Evolutionary conservation across 306 rosid genomes (phyloP), one percentile per base, ranked within the genome.

Genomic region (Rubus idaeus): DNA sequence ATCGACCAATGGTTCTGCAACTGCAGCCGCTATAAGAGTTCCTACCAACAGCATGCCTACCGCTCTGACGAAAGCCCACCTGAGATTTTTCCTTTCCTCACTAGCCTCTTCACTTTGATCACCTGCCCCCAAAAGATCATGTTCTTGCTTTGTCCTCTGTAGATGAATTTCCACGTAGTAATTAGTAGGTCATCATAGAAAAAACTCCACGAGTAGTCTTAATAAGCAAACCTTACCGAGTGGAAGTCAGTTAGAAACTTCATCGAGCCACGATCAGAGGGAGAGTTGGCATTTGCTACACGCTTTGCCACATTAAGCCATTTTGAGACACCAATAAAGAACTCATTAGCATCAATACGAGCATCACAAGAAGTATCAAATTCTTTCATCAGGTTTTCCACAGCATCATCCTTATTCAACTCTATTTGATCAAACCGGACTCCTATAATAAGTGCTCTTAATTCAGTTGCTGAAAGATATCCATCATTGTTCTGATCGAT

Each of bases 1-100:
- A 60, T 92, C 99, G 51, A 95, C 97, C 74, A 95, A 81, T 17
- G 99, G 97, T 82, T 92, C 97, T 30, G 99, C 99, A 61, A 82
- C 83, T 21, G 79, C 89, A 57, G 90, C 99, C 0, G 99, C 99
- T 70, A 95, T 88, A 74, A 84, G 75, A 61, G 97, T 35, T 78
- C 99, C 99, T 1, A 92, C 61, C 64, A 92, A 10, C 73, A 95
- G 85, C 64, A 87, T 71, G 20, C 89, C 81, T 49, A 75, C 84
- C 68, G 99, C 97, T 85, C 88, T 92, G 71, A 84, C 16, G 45
- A 81, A n/a, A 16, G 45, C 80, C 91, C 85, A 71, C 76, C 70
- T 83, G 30, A 84, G 63, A 81, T 70, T 80, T 66, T 58, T 79
- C 50, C 16, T 74, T 41, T 70, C 94, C 81, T 88, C 93, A 9